Percentiles rank a stretch among this genome's conserved stretches.
Evolutionary conservation across 768 basidiomycete species (phyloP).

Genomic region (Neoboletus subvelutipes): DNA sequence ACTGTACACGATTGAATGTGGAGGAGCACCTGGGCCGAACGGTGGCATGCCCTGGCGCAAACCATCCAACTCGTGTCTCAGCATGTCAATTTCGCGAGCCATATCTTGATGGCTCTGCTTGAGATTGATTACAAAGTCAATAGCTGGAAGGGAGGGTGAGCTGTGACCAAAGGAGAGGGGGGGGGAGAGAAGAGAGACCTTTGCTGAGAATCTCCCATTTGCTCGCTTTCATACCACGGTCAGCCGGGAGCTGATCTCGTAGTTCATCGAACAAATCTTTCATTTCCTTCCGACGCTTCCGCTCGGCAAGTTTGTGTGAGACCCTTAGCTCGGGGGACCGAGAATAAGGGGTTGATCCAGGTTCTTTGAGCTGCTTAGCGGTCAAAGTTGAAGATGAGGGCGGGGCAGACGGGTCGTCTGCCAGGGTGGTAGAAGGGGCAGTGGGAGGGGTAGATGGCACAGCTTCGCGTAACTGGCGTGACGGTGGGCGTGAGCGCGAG

Average conservation of each 20-base stretch:
- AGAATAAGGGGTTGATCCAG: slow-evolving; percentile 79
- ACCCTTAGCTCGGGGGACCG: slow-evolving; percentile 93
- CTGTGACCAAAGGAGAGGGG: background rate
- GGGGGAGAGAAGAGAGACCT: slow-evolving; percentile 53
- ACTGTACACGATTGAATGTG: slow-evolving; percentile 50
- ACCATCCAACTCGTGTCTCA: slow-evolving; percentile 71
- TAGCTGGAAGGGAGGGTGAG: slow-evolving; percentile 48
- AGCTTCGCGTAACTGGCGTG: slow-evolving; percentile 50
- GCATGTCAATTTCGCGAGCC: slow-evolving; percentile 73
- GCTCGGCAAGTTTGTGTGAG: slow-evolving; percentile 95
- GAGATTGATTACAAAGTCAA: slow-evolving; percentile 81
- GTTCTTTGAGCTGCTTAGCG: slow-evolving; percentile 44
- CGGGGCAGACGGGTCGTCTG: slow-evolving; percentile 44
- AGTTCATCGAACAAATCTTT: slow-evolving; percentile 97
- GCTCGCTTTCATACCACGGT: slow-evolving; percentile 92
- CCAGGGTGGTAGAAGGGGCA: slow-evolving; percentile 32
- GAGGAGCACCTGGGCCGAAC: slow-evolving; percentile 49
- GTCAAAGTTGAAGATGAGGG: slow-evolving; percentile 36
- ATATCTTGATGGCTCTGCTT: slow-evolving; percentile 78
- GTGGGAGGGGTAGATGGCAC: slow-evolving; percentile 42
- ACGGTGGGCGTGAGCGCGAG: slow-evolving; percentile 70
- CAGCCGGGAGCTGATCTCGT: slow-evolving; percentile 87
- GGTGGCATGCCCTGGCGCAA: slow-evolving; percentile 58
- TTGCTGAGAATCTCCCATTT: slow-evolving; percentile 99
- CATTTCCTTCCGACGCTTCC: slow-evolving; percentile 98